phyloP scores from a whole-genome alignment of 495 filamentous ascomycete genomes.

The Annulohypoxylon stygium region DNA sequence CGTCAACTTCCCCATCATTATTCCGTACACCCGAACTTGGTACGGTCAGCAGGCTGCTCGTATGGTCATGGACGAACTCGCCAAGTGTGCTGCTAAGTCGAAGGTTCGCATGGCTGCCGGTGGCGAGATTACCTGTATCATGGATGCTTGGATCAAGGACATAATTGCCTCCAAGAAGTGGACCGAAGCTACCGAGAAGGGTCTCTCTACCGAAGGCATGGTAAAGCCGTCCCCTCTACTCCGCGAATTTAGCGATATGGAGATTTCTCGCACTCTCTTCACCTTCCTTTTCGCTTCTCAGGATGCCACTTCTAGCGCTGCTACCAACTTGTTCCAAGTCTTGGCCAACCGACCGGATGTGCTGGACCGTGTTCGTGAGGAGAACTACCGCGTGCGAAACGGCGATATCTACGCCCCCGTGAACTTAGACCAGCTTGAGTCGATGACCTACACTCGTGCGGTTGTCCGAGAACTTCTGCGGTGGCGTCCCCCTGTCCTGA shows the following conservation, averaged over 20 bases:
- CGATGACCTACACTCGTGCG: constrained; percentile 90
- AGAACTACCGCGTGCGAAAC: constrained; percentile 83
- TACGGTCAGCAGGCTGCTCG: constrained; percentile 96
- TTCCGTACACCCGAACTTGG: constrained; percentile 96
- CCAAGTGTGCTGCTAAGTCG: constrained; percentile 91
- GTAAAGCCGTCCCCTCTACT: constrained; percentile 87
- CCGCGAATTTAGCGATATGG: constrained; percentile 88
- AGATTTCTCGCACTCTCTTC: constrained; percentile 95
- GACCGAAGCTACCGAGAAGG: constrained; percentile 76
- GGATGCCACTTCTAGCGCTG: constrained; percentile 93
- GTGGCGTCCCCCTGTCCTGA: constrained; percentile 96
- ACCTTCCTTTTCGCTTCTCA: constrained; percentile 99
- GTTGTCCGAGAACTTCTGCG: constrained; percentile 94
- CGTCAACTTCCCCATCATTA: constrained; percentile 98
- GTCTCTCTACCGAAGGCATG: constrained; percentile 71
- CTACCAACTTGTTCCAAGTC: constrained; percentile 94
- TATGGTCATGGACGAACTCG: constrained; percentile 90
- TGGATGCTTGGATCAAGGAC: constrained; percentile 91
- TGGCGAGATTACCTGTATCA: constrained; percentile 87
- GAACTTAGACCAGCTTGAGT: constrained; percentile 86
- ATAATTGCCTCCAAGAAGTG: constrained; percentile 87
- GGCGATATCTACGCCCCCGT: constrained; percentile 79
- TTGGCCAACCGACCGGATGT: constrained; percentile 94
- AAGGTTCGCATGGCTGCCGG: constrained; percentile 93
- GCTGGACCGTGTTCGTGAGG: constrained; percentile 89